Evolutionary conservation across 208 protist species (phyloP).

Genomic region (Herpetomonas tarakana): DNA sequence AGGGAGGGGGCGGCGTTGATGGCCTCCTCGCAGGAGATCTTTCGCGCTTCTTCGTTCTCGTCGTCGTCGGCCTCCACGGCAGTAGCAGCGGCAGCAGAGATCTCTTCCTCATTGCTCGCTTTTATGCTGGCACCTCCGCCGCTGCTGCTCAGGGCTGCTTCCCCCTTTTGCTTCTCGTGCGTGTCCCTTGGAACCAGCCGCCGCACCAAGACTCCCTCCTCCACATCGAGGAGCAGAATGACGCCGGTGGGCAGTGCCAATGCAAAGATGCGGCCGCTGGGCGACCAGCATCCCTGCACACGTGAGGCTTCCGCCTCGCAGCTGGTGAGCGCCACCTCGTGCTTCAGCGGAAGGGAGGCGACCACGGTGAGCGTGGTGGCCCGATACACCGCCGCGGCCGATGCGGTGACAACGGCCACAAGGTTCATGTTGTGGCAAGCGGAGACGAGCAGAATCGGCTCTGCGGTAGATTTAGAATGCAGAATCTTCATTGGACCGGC

Average conservation of each 20-base stretch:
- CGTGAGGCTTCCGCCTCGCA: conserved; percentile 4
- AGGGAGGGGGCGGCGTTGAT: neutral
- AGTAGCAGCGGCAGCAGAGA: neutral
- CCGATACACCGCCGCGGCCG: conserved; percentile 60
- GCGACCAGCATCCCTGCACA: conserved; percentile 55
- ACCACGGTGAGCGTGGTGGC: conserved; percentile 73
- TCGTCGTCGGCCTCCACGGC: conserved; percentile 2
- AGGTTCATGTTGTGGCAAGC: conserved; percentile 79
- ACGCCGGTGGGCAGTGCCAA: conserved; percentile 44
- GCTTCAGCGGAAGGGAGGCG: conserved; percentile 34
- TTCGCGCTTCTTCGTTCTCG: neutral
- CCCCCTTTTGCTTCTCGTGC: neutral
- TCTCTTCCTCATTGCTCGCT: neutral
- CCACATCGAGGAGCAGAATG: conserved; percentile 64
- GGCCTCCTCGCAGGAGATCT: neutral
- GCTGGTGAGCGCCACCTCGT: neutral
- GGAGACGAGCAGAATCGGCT: conserved; percentile 66
- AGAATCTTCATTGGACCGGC: conserved; percentile 53
- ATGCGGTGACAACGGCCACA: conserved; percentile 63
- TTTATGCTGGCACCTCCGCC: neutral
- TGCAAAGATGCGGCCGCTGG: conserved; percentile 63
- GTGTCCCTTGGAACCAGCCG: conserved; percentile 27
- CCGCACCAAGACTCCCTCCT: conserved; percentile 57
- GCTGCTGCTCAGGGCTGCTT: neutral
- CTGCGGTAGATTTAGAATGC: conserved; percentile 57